These are phyloP conservation scores for Backusella liffmaniae DNA, from an alignment of 192 early-diverging fungal species.

Conservation along the genomic window DNA sequence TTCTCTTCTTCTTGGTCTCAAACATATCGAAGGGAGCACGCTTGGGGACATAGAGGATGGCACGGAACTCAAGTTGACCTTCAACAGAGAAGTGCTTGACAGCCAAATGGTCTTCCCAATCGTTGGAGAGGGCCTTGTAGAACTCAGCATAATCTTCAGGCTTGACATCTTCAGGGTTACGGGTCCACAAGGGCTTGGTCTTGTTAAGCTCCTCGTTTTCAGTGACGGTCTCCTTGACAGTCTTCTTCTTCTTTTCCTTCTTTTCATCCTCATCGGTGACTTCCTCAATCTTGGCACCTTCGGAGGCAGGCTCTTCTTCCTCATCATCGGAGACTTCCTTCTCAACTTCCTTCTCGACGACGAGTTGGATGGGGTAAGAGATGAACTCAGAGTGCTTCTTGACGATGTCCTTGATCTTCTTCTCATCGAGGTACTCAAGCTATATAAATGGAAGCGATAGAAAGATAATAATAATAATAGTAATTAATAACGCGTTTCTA, in stretches of 20 bases:
- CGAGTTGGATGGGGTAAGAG: conserved; percentile 96
- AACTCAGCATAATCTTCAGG: conserved; percentile 96
- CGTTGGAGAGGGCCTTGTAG: conserved; percentile 99
- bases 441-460: neutral
- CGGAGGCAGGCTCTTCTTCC: conserved; percentile 70
- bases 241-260: conserved; percentile 78
- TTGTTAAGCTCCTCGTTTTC: conserved; percentile 97
- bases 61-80: conserved; percentile 99
- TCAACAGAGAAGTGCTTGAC: conserved; percentile 99
- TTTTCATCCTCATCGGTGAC: conserved; percentile 77
- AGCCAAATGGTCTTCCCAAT: conserved; percentile 98
- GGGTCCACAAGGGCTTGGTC: conserved; percentile 99
- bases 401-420: conserved; percentile 98
- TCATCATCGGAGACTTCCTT: conserved; percentile 98
- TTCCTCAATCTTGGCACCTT: conserved; percentile 78
- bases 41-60: conserved; percentile 95
- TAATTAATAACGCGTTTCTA: neutral
- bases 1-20: conserved; percentile 99
- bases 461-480: neutral
- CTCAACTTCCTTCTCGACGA: conserved; percentile 95
- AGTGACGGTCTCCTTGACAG: conserved; percentile 77
- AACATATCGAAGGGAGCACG: conserved; percentile 98
- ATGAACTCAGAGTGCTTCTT: conserved; percentile 99
- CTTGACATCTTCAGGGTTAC: conserved; percentile 96
- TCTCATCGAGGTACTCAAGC: conserved; percentile 97